These are phyloP conservation scores for Trichophyton simii DNA, from an alignment of 2,329 filamentous ascomycete genomes.

Conservation along the genomic window DNA sequence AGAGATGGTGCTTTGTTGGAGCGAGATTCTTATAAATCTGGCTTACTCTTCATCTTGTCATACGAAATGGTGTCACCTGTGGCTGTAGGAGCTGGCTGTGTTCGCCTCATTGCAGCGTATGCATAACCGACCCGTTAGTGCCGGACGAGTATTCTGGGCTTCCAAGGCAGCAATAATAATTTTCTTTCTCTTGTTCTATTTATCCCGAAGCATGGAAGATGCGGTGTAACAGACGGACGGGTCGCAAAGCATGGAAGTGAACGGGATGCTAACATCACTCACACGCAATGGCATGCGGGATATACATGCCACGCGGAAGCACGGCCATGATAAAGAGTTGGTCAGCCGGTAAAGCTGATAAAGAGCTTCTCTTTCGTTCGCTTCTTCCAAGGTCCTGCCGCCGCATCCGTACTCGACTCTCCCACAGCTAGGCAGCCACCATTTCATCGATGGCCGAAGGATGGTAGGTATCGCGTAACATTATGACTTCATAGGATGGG, in stretches of 20 bases:
- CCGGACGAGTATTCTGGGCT: background rate
- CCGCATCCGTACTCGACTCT: background rate
- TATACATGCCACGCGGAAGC: background rate
- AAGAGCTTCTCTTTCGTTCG: no score
- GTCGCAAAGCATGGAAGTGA: background rate
- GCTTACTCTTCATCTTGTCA: background rate
- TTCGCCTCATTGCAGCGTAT: background rate
- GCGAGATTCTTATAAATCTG: background rate
- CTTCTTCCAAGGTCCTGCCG: no score
- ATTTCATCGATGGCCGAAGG: background rate
- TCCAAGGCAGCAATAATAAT: background rate
- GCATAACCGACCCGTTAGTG: background rate
- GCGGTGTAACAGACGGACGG: background rate
- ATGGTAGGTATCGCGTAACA: background rate
- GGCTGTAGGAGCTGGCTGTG: background rate
- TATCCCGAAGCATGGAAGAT: background rate
- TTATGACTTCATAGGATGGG: background rate
- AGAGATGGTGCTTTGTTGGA: background rate
- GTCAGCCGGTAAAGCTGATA: background rate
- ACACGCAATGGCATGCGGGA: background rate
- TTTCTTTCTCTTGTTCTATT: background rate
- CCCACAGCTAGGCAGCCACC: background rate
- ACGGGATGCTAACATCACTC: background rate
- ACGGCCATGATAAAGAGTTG: background rate
- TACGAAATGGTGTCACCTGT: background rate